Conservation (phyloP, 768 basidiomycete genomes). For the Boletus rex-veris region DNA sequence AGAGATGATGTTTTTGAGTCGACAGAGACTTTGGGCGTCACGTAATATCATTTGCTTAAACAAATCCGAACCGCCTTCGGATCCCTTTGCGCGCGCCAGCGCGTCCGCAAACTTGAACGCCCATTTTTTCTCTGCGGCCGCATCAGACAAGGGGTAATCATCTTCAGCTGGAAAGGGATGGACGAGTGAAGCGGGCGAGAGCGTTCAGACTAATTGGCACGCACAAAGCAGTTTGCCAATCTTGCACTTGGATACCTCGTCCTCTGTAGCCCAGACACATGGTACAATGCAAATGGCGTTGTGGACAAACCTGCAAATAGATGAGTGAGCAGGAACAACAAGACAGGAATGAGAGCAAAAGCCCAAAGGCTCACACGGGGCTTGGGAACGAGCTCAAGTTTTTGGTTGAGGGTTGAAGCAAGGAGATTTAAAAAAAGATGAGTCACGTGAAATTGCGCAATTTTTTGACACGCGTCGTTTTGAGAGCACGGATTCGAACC, state of each 20-base stretch:
- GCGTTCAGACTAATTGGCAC: conserved; percentile 25
- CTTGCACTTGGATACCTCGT: conserved; percentile 50
- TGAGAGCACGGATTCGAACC: too few relatives aligned
- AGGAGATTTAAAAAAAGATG: too few relatives aligned
- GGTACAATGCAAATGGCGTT: too few relatives aligned
- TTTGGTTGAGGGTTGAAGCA: too few relatives aligned
- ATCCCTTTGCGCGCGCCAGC: conserved; percentile 50
- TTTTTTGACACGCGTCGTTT: too few relatives aligned
- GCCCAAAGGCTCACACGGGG: too few relatives aligned
- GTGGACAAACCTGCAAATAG: too few relatives aligned
- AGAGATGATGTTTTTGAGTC: conserved; percentile 67
- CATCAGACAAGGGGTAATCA: conserved; percentile 58
- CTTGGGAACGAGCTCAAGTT: too few relatives aligned
- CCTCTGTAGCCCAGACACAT: too few relatives aligned
- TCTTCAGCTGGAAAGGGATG: conserved; percentile 49
- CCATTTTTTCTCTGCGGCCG: conserved; percentile 61
- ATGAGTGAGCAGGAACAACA: too few relatives aligned
- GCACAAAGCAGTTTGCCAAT: conserved; percentile 60
- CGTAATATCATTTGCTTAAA: conserved; percentile 66
- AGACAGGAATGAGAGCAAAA: too few relatives aligned
- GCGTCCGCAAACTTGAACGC: conserved; percentile 60
- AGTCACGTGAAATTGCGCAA: too few relatives aligned
- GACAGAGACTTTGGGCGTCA: conserved; percentile 62
- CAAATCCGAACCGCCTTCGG: conserved; percentile 44
- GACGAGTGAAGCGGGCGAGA: background rate